These are phyloP conservation scores for Pseudogymnoascus sp. DNA, from an alignment of 2,329 filamentous ascomycete genomes.

Conservation along the genomic window DNA sequence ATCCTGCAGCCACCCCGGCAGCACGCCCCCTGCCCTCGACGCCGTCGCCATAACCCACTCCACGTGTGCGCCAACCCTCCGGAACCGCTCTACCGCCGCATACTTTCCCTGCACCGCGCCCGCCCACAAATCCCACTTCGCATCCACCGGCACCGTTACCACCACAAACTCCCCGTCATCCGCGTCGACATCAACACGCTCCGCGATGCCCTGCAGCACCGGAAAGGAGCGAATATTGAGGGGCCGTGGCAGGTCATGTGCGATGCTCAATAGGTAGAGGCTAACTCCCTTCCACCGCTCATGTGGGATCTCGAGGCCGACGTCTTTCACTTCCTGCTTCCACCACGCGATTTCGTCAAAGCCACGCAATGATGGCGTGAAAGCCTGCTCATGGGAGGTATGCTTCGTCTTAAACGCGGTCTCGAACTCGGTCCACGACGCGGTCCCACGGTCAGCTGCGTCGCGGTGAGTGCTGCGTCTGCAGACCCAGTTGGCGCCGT, in stretches of 20 bases:
- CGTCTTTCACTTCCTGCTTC: conserved; percentile 39
- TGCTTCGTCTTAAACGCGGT: conserved; percentile 50
- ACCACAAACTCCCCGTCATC: conserved; percentile 44
- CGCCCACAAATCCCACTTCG: conserved; percentile 14
- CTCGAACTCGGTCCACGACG: conserved; percentile 56
- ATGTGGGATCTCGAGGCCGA: conserved; percentile 28
- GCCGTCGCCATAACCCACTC: conserved; percentile 75
- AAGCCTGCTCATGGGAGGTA: conserved; percentile 46
- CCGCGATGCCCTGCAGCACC: conserved; percentile 51
- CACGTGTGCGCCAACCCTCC: conserved; percentile 29
- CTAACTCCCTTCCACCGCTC: conserved; percentile 39
- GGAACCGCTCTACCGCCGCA: conserved; percentile 55
- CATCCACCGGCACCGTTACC: conserved; percentile 46
- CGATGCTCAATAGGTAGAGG: conserved; percentile 53
- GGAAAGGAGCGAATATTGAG: conserved; percentile 58
- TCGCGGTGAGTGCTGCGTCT: conserved; percentile 55
- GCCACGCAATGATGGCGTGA: conserved; percentile 48
- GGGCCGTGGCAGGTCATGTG: conserved; percentile 52
- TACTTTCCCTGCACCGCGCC: conserved; percentile 48
- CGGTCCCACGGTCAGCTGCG: conserved; percentile 41
- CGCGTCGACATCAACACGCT: conserved; percentile 22
- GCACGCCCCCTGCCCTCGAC: conserved; percentile 57
- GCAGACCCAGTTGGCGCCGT: conserved; percentile 53
- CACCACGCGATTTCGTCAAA: conserved; percentile 36
- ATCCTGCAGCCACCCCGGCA: conserved; percentile 61